phyloP scores from a whole-genome alignment of 2,329 filamentous ascomycete genomes.

The Diaporthe humulicola region DNA sequence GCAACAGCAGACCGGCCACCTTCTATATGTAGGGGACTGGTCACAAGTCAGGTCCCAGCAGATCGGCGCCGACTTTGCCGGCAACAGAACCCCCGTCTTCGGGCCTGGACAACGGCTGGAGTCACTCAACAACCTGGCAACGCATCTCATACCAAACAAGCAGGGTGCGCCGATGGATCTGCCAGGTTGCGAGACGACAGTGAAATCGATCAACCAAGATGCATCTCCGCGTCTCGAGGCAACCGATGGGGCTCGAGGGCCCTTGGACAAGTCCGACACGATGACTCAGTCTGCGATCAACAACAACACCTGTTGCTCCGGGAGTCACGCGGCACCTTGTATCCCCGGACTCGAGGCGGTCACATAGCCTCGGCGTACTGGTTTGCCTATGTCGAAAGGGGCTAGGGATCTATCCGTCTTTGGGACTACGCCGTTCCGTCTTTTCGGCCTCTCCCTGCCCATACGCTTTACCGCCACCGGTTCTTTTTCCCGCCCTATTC shows the following conservation, averaged over 20 bases:
- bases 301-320: constrained; percentile 19
- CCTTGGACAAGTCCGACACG: not conserved
- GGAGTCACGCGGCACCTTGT: not conserved
- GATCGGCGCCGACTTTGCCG: constrained; percentile 25
- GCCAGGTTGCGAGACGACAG: constrained; percentile 7
- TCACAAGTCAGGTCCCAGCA: constrained; percentile 28
- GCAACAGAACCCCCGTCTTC: constrained; percentile 15
- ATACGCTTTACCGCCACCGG: not conserved
- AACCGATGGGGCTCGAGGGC: not conserved
- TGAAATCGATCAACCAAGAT: constrained; percentile 9
- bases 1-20: constrained; percentile 22
- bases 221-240: not conserved
- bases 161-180: constrained; percentile 4
- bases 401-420: constrained; percentile 15
- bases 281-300: constrained; percentile 14
- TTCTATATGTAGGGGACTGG: constrained; percentile 2
- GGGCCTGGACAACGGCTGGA: constrained; percentile 6
- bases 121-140: constrained; percentile 13
- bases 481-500: constrained; percentile 18
- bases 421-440: constrained; percentile 25
- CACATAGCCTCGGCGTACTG: constrained; percentile 7
- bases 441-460: constrained; percentile 12
- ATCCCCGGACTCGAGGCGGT: not conserved
- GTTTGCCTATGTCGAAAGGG: constrained; percentile 4
- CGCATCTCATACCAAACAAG: constrained; percentile 23